These are phyloP conservation scores for Xenoacremonium recifei DNA, from an alignment of 2,329 filamentous ascomycete genomes.

Conservation along the genomic window DNA sequence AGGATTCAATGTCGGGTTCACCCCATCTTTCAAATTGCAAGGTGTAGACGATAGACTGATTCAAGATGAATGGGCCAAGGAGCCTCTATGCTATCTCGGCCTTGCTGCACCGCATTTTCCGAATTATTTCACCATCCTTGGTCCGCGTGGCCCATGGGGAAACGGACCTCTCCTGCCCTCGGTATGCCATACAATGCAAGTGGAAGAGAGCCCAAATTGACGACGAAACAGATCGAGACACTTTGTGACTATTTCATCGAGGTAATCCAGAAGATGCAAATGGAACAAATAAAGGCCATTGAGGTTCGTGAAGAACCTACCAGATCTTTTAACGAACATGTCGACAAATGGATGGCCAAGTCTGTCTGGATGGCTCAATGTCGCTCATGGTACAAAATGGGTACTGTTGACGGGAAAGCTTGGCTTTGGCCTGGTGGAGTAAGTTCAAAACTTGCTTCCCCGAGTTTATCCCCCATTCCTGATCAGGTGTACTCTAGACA, in stretches of 20 bases:
- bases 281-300: background rate
- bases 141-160: background rate
- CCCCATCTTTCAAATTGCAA: background rate
- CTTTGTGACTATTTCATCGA: background rate
- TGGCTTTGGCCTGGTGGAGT: background rate
- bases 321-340: background rate
- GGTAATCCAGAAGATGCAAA: background rate
- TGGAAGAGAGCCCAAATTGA: no score
- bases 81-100: background rate
- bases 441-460: no score
- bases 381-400: background rate
- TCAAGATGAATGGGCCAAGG: background rate
- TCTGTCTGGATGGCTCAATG: background rate
- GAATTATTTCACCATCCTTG: background rate
- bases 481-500: no score
- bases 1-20: background rate
- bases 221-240: background rate
- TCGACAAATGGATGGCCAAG: background rate
- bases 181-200: no score
- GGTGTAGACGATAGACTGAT: background rate
- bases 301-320: background rate
- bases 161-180: background rate
- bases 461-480: no score
- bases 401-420: background rate
- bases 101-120: constrained; percentile 1